A percentile compares a stretch with the other conserved stretches of the same genome.
These are phyloP conservation scores for Penicillium chermesinum DNA, from an alignment of 495 filamentous ascomycete genomes.

Conservation along the genomic window DNA sequence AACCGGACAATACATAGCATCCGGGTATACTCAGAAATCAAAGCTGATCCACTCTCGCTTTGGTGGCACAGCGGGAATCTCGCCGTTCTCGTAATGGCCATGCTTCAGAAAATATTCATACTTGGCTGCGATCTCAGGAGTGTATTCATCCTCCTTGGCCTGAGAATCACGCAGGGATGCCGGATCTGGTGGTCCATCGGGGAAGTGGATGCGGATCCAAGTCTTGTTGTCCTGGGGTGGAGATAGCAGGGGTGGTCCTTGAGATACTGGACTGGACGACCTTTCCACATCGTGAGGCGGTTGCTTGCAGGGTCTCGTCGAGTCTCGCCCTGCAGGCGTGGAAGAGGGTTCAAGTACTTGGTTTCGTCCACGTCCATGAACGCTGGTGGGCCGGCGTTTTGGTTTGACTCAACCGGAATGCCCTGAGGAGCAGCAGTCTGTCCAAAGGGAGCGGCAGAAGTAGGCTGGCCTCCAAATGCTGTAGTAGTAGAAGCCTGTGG, in stretches of 20 bases:
- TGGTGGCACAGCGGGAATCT: constrained; percentile 67
- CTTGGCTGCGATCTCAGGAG: constrained; percentile 45
- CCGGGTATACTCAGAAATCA: constrained; percentile 53
- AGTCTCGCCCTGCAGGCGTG: constrained; percentile 34
- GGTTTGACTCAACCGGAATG: constrained; percentile 6
- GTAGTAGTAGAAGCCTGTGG: constrained; percentile 16
- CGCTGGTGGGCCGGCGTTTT: constrained; percentile 27
- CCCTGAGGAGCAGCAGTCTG: constrained; percentile 22
- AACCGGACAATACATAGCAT: no score
- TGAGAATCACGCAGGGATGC: constrained; percentile 35
- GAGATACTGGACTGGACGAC: constrained; percentile 50
- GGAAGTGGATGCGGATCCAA: constrained; percentile 60
- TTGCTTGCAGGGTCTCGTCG: constrained; percentile 32
- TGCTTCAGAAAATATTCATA: constrained; percentile 56
- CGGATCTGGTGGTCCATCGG: constrained; percentile 60
- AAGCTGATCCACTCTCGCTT: constrained; percentile 68
- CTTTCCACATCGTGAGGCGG: constrained; percentile 47
- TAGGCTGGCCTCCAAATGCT: constrained; percentile 19
- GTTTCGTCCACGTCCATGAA: constrained; percentile 27
- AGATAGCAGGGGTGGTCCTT: constrained; percentile 45
- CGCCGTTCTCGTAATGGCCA: constrained; percentile 56
- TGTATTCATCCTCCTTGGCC: constrained; percentile 37
- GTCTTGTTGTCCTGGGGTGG: constrained; percentile 42
- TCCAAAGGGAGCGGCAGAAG: constrained; percentile 24
- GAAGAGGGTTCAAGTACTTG: constrained; percentile 33